phyloP scores from a whole-genome alignment of 1,139 yeast species.

The Suhomyces kunorum region DNA sequence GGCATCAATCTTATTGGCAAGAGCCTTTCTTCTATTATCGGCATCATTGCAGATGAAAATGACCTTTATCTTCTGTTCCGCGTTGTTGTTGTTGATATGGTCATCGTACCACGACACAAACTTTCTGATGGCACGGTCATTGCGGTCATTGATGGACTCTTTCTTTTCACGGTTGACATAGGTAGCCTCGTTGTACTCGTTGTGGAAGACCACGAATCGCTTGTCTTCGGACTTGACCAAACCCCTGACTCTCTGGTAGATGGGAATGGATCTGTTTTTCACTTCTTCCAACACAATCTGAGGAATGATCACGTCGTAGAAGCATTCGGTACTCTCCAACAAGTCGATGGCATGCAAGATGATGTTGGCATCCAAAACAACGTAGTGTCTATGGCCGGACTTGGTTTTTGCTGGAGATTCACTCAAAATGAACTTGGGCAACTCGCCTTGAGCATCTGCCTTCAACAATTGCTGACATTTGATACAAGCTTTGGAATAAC shows the following conservation, averaged over 20 bases:
- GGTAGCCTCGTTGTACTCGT: conserved; percentile 80
- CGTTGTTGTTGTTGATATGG: conserved; percentile 54
- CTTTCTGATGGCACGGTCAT: conserved; percentile 85
- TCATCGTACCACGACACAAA: conserved; percentile 69
- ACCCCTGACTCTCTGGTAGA: conserved; percentile 79
- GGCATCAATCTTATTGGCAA: conserved; percentile 53
- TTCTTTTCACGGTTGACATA: conserved; percentile 60
- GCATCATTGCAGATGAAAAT: conserved; percentile 79
- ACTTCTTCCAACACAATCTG: conserved; percentile 96
- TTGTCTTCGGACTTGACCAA: conserved; percentile 78
- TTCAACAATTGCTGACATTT: conserved; percentile 58
- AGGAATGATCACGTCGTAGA: conserved; percentile 87
- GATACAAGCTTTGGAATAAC: conserved; percentile 72
- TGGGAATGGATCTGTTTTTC: conserved; percentile 81
- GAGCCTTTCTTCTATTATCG: conserved; percentile 63
- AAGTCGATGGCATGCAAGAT: conserved; percentile 87
- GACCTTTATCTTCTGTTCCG: conserved; percentile 48
- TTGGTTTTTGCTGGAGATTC: conserved; percentile 48
- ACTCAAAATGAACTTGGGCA: conserved; percentile 52
- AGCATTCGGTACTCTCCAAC: conserved; percentile 73
- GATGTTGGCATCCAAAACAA: conserved; percentile 85
- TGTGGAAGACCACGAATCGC: conserved; percentile 88
- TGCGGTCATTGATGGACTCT: conserved; percentile 85
- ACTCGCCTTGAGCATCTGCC: conserved; percentile 57
- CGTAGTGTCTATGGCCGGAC: conserved; percentile 57